Evolutionary conservation across 345 rosid species (phyloP).

Genomic region (Viola odorata): DNA sequence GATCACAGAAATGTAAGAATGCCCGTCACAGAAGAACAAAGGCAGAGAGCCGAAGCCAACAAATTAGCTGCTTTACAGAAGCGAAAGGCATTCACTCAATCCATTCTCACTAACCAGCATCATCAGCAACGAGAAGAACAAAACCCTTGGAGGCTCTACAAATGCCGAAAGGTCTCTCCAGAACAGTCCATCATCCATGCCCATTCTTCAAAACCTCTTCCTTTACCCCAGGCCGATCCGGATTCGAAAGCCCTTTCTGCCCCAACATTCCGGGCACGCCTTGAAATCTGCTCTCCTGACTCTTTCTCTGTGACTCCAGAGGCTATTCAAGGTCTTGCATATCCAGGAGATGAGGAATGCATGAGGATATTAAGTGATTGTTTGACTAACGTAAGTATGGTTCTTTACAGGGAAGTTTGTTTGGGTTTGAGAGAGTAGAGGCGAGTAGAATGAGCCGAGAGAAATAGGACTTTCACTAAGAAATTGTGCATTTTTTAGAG

Average conservation of each 20-base stretch:
- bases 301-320: slow-evolving; percentile 64
- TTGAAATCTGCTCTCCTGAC: slow-evolving; percentile 86
- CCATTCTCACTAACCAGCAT: slow-evolving; percentile 20
- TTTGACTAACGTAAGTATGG: slow-evolving; percentile 49
- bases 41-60: slow-evolving; percentile 52
- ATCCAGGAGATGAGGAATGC: slow-evolving; percentile 58
- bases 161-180: slow-evolving; percentile 55
- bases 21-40: slow-evolving; percentile 57
- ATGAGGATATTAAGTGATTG: slow-evolving; percentile 39
- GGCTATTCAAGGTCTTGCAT: slow-evolving; percentile 40
- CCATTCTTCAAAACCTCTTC: slow-evolving; percentile 18
- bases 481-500: too few species aligned
- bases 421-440: neutral
- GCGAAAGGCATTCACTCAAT: slow-evolving; percentile 43
- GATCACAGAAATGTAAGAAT: slow-evolving; percentile 14
- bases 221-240: slow-evolving; percentile 9
- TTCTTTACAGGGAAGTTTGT: neutral
- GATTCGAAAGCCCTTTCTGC: slow-evolving; percentile 17
- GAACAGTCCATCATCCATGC: slow-evolving; percentile 8
- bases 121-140: slow-evolving; percentile 20
- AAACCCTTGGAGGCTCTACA: slow-evolving; percentile 52
- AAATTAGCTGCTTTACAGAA: slow-evolving; percentile 49
- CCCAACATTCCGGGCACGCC: slow-evolving; percentile 54
- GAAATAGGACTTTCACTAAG: too few species aligned
- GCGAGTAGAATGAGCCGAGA: too few species aligned